A percentile compares a stretch with the other conserved stretches of the same genome.
Evolutionary conservation across 2,329 filamentous ascomycete species (phyloP).

Genomic region (Fusarium sulawesiense): DNA sequence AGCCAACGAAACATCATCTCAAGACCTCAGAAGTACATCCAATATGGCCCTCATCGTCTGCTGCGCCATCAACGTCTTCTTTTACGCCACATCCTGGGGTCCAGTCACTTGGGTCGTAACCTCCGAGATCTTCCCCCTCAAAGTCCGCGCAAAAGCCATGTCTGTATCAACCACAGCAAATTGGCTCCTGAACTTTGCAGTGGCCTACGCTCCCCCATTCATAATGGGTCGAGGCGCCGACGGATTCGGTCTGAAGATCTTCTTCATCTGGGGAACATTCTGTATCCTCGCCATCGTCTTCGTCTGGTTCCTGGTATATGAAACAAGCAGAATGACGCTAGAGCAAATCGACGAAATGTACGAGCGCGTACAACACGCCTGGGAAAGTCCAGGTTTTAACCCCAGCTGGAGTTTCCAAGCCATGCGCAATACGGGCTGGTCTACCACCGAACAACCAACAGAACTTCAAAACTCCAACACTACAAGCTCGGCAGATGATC

Average conservation of each 20-base stretch:
- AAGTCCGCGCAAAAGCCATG: conserved; percentile 79
- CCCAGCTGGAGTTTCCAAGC: conserved; percentile 78
- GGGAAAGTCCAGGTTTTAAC: conserved; percentile 74
- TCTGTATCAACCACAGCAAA: conserved; percentile 81
- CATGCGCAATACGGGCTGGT: conserved; percentile 70
- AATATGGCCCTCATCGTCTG: conserved; percentile 73
- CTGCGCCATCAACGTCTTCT: conserved; percentile 77
- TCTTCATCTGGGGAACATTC: conserved; percentile 84
- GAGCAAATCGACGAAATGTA: conserved; percentile 86
- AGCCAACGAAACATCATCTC: conserved; percentile 43
- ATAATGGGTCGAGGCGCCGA: conserved; percentile 75
- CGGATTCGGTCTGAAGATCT: conserved; percentile 77
- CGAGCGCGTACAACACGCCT: conserved; percentile 75
- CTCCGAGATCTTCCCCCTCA: conserved; percentile 76
- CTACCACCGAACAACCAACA: conserved; percentile 60
- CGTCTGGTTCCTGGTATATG: conserved; percentile 79
- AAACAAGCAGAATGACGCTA: conserved; percentile 79
- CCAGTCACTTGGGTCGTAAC: conserved; percentile 81
- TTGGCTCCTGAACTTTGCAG: conserved; percentile 83
- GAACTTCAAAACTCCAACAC: conserved; percentile 46
- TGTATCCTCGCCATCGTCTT: conserved; percentile 78
- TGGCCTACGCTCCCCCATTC: conserved; percentile 86
- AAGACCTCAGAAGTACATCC: conserved; percentile 57
- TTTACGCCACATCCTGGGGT: conserved; percentile 83
- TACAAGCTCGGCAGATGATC: conserved; percentile 29